Conservation (phyloP, 1,139 yeast species). For the Magnusiomyces paraingens region DNA sequence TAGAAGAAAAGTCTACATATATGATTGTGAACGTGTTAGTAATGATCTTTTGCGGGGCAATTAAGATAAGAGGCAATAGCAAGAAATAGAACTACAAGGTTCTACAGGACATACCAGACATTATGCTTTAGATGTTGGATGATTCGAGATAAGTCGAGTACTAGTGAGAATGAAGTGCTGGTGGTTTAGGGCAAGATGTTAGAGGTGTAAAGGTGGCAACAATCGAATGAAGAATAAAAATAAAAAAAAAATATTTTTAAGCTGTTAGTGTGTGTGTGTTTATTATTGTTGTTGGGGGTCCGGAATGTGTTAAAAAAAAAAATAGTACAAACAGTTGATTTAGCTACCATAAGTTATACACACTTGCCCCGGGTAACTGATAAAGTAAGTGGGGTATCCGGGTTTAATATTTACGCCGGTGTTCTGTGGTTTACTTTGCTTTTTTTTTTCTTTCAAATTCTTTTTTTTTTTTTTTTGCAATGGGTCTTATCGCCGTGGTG, state of each 20-base stretch:
- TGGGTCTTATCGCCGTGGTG: neutral
- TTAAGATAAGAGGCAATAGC: neutral
- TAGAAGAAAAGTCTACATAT: neutral
- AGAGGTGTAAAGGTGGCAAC: neutral
- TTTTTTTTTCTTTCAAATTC: too few relatives aligned
- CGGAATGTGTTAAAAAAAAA: too few relatives aligned
- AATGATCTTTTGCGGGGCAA: neutral
- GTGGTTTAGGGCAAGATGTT: neutral
- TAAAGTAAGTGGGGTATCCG: too few relatives aligned
- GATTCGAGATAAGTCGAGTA: neutral
- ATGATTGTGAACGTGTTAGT: too few relatives aligned
- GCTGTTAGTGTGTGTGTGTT: neutral
- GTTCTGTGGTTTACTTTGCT: neutral
- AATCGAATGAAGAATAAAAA: neutral
- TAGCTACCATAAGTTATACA: too few relatives aligned
- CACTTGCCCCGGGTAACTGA: too few relatives aligned
- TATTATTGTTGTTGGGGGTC: neutral
- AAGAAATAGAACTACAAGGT: too few relatives aligned
- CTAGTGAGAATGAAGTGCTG: neutral
- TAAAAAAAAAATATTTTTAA: neutral
- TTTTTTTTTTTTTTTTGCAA: too few relatives aligned
- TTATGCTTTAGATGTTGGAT: neutral
- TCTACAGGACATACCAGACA: neutral
- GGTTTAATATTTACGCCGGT: neutral
- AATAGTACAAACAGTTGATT: too few relatives aligned